Base-by-base conservation (phyloP, 2,329 filamentous ascomycete genomes). In the Neospermospora avenae region DNA sequence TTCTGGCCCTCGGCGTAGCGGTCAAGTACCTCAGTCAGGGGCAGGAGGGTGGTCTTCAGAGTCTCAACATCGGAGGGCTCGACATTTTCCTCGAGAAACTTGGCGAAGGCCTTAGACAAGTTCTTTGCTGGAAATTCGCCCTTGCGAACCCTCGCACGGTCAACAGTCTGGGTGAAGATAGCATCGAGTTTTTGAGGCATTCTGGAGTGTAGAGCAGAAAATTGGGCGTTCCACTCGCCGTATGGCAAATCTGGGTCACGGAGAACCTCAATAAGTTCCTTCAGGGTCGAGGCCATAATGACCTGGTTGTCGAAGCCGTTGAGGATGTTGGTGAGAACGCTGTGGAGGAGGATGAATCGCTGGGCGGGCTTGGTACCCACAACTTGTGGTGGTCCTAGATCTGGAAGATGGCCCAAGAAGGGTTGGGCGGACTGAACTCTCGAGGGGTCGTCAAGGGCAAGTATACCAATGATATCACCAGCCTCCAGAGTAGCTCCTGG, bases 391-490 rank as follows among this genome's bases (percentile, higher is more conserved):
- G 89, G 84, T 41, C 93, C 95, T 65, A 96, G 85, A 56, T 90
- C 85, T 57, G 95, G 93, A 28, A 99, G 86, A 74, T 96, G 91
- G 55, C 91, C 93, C 48, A 95, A 81, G 82, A 96, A 99, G 46
- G 92, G 90, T 77, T 96, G 89, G 0, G 95, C 95, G 72, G 96
- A 93, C 84, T 99, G 97, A 73, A 99, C 93, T 70, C 93, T 91
- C 68, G 89, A 91, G 3, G 95, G 95, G 74, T 99, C 95, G 72
- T 99, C 95, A 37, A 99, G 83, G 64, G 93, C 89, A 25, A 99
- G 84, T 65, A 99, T 97, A 79, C 93, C 95, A n/a, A 99, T 85
- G 62, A 99, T 98, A 74, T 99, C 95, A 76, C 95, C 95, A 73
- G 95, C 95, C 76, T 98, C 93, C 51, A 99, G 89, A 18, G 92